Evolutionary conservation across 106 monocot species (phyloP).

Genomic region (Phalaenopsis equestris): DNA sequence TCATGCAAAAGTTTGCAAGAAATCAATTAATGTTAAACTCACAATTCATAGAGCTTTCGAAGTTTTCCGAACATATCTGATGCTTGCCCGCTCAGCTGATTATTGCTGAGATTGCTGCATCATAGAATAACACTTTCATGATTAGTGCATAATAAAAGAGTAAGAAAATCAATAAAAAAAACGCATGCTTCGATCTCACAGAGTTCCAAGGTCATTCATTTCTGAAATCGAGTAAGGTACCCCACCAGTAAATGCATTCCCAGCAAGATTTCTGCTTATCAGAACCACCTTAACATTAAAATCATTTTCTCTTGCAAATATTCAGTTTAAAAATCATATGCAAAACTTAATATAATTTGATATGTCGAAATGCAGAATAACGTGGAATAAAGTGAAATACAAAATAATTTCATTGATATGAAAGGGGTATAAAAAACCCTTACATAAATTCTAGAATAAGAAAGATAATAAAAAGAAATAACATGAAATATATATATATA

Average conservation of each 20-base stretch:
- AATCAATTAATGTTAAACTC: slow-evolving; percentile 28
- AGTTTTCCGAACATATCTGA: slow-evolving; percentile 90
- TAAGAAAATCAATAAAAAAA: slow-evolving; percentile 5
- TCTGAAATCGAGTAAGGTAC: slow-evolving; percentile 94
- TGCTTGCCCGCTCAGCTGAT: slow-evolving; percentile 83
- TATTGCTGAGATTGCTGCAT: slow-evolving; percentile 73
- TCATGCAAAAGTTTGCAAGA: not conserved
- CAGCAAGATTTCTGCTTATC: slow-evolving; percentile 64
- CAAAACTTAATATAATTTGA: not conserved
- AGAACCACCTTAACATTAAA: not conserved
- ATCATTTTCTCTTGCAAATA: not conserved
- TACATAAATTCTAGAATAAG: no score
- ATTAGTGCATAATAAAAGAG: not conserved
- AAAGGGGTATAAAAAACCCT: no score
- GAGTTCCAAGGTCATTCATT: slow-evolving; percentile 70
- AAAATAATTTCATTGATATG: no score
- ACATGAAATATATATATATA: no score
- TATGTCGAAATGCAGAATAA: not conserved
- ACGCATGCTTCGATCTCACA: slow-evolving; percentile 38
- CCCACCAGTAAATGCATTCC: slow-evolving; percentile 75
- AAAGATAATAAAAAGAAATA: no score
- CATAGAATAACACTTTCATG: slow-evolving; percentile 4
- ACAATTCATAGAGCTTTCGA: slow-evolving; percentile 59
- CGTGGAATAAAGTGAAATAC: no score
- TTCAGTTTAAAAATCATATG: not conserved